Evolutionary conservation across 257 asterid genomes (phyloP).

Genomic region (Salvia hispanica): DNA sequence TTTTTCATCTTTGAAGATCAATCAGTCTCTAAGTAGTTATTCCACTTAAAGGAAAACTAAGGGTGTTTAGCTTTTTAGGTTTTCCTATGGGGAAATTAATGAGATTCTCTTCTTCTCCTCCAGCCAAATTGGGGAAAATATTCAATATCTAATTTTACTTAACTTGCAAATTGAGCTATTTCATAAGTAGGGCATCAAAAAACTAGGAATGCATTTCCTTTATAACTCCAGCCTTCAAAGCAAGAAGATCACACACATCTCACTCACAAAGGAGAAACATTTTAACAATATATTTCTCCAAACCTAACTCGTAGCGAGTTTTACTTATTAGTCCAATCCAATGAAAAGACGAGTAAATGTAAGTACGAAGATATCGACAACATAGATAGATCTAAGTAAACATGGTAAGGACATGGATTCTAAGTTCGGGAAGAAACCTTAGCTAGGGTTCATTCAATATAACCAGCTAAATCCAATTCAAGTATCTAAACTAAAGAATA

Average conservation of each 20-base stretch:
- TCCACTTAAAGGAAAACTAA: no score
- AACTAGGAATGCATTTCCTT: constrained; percentile 5
- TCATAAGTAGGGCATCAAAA: background rate
- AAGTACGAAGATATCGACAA: background rate
- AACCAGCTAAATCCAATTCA: background rate
- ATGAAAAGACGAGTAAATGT: background rate
- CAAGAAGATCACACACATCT: background rate
- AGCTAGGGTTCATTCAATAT: constrained; percentile 9
- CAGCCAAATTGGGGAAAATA: constrained; percentile 23
- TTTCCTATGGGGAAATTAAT: constrained; percentile 8
- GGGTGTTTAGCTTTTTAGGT: no score
- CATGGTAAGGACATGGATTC: background rate
- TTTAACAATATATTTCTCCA: background rate
- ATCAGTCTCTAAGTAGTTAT: background rate
- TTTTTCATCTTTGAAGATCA: constrained; percentile 21
- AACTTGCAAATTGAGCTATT: background rate
- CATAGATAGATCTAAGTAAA: background rate
- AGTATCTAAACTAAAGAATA: background rate
- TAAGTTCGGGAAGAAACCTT: background rate
- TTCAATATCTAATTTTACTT: constrained; percentile 4
- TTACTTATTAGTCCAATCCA: background rate
- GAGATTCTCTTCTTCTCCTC: constrained; percentile 24
- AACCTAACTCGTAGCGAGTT: background rate
- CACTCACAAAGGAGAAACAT: background rate
- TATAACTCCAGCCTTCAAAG: background rate